Percentiles rank a stretch among this genome's conserved stretches.
These are phyloP conservation scores for Fusarium sublunatum DNA, from an alignment of 2,329 filamentous ascomycete genomes.

Conservation along the genomic window DNA sequence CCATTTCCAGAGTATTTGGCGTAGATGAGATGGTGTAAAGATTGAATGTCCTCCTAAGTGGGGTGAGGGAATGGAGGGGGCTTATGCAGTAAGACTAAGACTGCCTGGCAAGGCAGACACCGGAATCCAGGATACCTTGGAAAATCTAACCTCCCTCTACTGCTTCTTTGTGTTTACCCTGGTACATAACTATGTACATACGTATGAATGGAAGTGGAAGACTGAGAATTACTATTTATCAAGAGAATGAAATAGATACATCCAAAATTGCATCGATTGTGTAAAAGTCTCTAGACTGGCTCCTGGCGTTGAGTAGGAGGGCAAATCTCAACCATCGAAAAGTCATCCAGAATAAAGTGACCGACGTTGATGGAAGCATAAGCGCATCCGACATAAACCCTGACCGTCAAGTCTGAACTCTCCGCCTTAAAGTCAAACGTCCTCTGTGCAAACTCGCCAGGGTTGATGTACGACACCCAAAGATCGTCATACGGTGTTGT, in stretches of 20 bases:
- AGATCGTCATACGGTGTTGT: neutral
- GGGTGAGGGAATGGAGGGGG: too few relatives aligned
- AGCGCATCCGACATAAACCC: neutral
- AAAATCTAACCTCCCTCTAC: neutral
- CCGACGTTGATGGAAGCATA: neutral
- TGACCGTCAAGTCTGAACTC: neutral
- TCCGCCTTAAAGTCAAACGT: neutral
- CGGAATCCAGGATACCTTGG: neutral
- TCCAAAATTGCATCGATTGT: too few relatives aligned
- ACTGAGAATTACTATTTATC: too few relatives aligned
- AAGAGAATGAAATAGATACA: too few relatives aligned
- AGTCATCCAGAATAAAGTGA: neutral
- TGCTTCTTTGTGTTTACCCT: neutral
- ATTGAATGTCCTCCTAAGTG: neutral
- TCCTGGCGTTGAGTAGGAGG: neutral
- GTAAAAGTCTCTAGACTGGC: too few relatives aligned
- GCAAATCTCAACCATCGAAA: neutral
- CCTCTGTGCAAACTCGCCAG: neutral
- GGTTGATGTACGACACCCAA: neutral
- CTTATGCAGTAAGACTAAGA: conserved; percentile 8
- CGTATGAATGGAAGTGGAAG: too few relatives aligned
- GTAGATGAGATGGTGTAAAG: neutral
- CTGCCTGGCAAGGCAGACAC: conserved; percentile 2
- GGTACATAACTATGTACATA: too few relatives aligned
- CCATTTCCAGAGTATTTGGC: conserved; percentile 1